Evolutionary conservation across 169 alveolate species (phyloP).

Genomic region (Cryptosporidium muris): DNA sequence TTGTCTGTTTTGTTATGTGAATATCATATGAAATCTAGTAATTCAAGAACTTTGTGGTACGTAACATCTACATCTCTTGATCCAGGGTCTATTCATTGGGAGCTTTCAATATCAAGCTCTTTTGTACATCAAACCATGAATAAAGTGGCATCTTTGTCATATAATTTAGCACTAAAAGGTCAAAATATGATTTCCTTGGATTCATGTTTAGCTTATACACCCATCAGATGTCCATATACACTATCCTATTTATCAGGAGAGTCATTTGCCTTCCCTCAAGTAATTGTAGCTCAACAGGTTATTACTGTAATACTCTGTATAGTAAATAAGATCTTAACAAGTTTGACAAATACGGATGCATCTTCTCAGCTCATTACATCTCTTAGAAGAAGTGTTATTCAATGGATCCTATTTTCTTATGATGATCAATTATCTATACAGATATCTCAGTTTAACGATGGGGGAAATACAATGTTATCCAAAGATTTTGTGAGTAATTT

Average conservation of each 20-base stretch:
- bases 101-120: constrained; percentile 39
- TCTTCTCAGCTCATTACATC: constrained; percentile 30
- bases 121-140: constrained; percentile 23
- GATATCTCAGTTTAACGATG: not conserved
- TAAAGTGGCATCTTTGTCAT: constrained; percentile 24
- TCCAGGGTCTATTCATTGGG: constrained; percentile 27
- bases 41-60: not conserved
- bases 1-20: constrained; percentile 43
- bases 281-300: constrained; percentile 45
- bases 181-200: constrained; percentile 48
- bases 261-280: constrained; percentile 25
- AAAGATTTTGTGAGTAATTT: not conserved
- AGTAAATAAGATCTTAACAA: constrained; percentile 7
- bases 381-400: constrained; percentile 29
- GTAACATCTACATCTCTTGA: too few relatives aligned
- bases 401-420: constrained; percentile 43
- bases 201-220: constrained; percentile 10
- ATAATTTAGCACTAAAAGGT: constrained; percentile 22
- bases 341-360: constrained; percentile 5
- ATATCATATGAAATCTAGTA: not conserved
- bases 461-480: too few relatives aligned
- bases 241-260: constrained; percentile 34
- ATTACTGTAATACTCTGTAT: constrained; percentile 35
- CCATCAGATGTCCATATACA: constrained; percentile 9
- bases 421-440: not conserved